Evolutionary conservation across 2,329 filamentous ascomycete genomes (phyloP).

Genomic region (Alternaria sp.): DNA sequence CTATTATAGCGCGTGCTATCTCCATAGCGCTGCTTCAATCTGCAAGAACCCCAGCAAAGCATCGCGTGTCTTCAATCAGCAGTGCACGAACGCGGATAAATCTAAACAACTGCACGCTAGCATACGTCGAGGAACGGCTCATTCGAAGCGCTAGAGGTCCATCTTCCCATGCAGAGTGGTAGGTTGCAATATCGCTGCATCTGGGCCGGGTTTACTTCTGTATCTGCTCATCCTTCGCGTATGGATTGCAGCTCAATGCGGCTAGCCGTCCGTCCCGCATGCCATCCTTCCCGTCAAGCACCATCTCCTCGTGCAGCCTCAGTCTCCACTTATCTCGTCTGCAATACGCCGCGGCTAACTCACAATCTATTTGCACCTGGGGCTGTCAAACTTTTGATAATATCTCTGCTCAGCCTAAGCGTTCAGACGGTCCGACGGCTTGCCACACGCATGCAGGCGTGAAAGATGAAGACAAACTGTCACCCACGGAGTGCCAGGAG

Average conservation of each 20-base stretch:
- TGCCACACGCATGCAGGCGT: constrained; percentile 33
- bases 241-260: constrained; percentile 30
- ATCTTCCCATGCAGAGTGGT: neutral
- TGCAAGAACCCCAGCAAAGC: constrained; percentile 8
- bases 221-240: constrained; percentile 21
- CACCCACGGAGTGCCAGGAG: constrained; percentile 10
- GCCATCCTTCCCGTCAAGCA: constrained; percentile 8
- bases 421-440: constrained; percentile 33
- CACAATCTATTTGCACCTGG: constrained; percentile 1
- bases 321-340: neutral
- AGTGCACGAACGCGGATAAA: neutral
- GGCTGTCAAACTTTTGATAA: constrained; percentile 13
- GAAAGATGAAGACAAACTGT: constrained; percentile 24
- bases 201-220: constrained; percentile 27
- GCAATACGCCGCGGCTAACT: constrained; percentile 5
- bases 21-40: constrained; percentile 1
- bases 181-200: constrained; percentile 4
- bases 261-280: constrained; percentile 25
- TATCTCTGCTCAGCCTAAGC: constrained; percentile 3
- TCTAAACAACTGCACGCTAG: neutral
- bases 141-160: constrained; percentile 4
- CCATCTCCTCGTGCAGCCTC: constrained; percentile 2
- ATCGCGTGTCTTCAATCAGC: constrained; percentile 14
- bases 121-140: neutral
- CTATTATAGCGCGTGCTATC: constrained; percentile 8